Evolutionary conservation across 345 rosid genomes (phyloP).

Genomic region (Salix arbutifolia): DNA sequence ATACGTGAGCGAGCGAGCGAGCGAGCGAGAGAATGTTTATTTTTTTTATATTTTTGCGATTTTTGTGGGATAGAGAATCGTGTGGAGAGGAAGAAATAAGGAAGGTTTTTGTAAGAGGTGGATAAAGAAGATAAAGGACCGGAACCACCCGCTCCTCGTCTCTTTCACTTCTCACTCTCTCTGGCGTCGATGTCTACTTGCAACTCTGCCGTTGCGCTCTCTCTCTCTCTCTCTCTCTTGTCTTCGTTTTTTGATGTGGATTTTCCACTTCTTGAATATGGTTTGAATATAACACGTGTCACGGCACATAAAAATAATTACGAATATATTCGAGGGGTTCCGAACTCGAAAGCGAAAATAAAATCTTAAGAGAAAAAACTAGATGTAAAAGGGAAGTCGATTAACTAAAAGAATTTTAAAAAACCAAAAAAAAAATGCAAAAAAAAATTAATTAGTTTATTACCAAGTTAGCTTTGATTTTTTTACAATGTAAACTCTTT

Average conservation of each 20-base stretch:
- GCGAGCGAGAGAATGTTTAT: slow-evolving; percentile 1
- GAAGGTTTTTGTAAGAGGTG: slow-evolving; percentile 15
- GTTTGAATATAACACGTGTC: no score
- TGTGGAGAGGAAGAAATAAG: slow-evolving; percentile 10
- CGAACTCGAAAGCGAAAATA: no score
- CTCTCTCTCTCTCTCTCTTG: neutral
- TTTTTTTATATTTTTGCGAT: neutral
- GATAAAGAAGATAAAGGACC: slow-evolving; percentile 27
- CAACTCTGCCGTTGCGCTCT: neutral
- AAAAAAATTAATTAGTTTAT: no score
- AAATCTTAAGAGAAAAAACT: no score
- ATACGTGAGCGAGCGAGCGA: slow-evolving; percentile 34
- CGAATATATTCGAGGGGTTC: no score
- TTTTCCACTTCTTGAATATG: neutral
- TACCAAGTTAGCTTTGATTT: no score
- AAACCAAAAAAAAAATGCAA: no score
- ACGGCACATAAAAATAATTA: no score
- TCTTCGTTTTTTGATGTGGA: neutral
- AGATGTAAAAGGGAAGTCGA: no score
- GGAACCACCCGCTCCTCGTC: slow-evolving; percentile 52
- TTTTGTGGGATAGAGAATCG: slow-evolving; percentile 7
- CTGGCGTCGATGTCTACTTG: slow-evolving; percentile 14
- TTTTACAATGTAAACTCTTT: no score
- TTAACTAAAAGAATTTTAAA: no score
- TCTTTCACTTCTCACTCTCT: neutral